Base-by-base conservation (phyloP, 2,329 filamentous ascomycete genomes). In the Penicillium sp. region DNA sequence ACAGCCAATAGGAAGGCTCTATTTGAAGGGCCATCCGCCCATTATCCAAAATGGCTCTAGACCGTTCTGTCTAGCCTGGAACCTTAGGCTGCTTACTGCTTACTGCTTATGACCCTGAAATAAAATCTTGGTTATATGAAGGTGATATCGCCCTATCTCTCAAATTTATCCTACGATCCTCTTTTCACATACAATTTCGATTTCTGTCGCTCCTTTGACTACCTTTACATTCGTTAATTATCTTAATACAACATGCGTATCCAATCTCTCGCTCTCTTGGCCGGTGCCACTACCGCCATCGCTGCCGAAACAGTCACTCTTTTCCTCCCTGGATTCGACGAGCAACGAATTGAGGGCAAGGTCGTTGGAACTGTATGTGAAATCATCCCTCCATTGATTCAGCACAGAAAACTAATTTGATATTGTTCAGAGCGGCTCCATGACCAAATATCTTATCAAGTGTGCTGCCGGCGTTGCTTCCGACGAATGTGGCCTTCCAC, bases 201-300 rank as follows among this genome's bases (percentile, higher is more conserved):
- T 41, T 15, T n/a, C 2, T 27, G 48, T 52, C 48, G 21, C 36
- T 56, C 41, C 2, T 53, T 52, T 36, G 27, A 36, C 31, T 25
- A 19, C 27, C 23, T 21, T 21, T 2, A 51, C 53, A 53, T 49
- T 52, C 43, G 23, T 57, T 52, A 16, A 45, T 16, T 13, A 13
- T 16, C 10, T 11, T 21, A 49, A 46, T 40, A 34, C 43, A 56
- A 40, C 5, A 56, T 56, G 54, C 54, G 41, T 33, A 13, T 56
- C n/a, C 54, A 47, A 56, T 56, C 54, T 27, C n/a, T 56, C 16
- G 53, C 46, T 40, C 25, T 56, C 8, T 31, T 56, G 33, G 54
- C 41, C 15, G 36, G 54, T n/a, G 54, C 54, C 27, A 56, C 54
- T 33, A 21, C 46, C 16, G 54, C 54, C 6, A n/a, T 53, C 29